Conservation (phyloP, 306 rosid genomes). For the Alnus glutinosa region DNA sequence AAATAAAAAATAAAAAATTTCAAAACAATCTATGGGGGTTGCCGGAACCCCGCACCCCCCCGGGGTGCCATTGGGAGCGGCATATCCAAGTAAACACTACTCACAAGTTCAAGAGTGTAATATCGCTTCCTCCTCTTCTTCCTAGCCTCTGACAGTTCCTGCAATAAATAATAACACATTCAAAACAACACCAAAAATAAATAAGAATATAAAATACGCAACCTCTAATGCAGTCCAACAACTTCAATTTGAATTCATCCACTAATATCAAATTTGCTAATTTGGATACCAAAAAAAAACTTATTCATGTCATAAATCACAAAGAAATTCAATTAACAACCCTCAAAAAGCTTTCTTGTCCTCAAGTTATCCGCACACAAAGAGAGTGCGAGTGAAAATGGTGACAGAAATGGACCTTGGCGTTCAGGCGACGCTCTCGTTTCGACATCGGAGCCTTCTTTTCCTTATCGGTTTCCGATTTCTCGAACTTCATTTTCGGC, state of each 20-base stretch:
- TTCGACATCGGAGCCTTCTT: constrained; percentile 41
- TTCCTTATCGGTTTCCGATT: constrained; percentile 33
- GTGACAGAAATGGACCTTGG: constrained; percentile 52
- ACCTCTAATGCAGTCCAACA: constrained; percentile 6
- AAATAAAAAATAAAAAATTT: too few species aligned
- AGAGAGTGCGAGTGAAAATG: not conserved
- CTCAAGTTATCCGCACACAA: not conserved
- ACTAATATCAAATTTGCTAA: not conserved
- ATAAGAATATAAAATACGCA: not conserved
- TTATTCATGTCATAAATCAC: not conserved
- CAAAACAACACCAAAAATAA: not conserved
- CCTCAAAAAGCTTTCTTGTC: not conserved
- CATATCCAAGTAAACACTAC: constrained; percentile 14
- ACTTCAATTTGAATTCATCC: not conserved
- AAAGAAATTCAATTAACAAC: not conserved
- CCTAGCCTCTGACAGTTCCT: constrained; percentile 86
- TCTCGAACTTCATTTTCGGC: constrained; percentile 22
- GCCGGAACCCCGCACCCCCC: too few species aligned
- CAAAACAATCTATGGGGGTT: too few species aligned
- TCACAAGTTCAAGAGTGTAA: constrained; percentile 73
- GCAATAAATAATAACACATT: constrained; percentile 21
- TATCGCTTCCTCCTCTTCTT: constrained; percentile 87
- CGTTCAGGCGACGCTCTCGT: constrained; percentile 66
- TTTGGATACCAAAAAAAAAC: not conserved
- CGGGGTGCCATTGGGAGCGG: too few species aligned